A percentile compares a stretch with the other conserved stretches of the same genome.
Conservation (phyloP, 805 yeast species). For the Suhomyces xylopsoci region DNA sequence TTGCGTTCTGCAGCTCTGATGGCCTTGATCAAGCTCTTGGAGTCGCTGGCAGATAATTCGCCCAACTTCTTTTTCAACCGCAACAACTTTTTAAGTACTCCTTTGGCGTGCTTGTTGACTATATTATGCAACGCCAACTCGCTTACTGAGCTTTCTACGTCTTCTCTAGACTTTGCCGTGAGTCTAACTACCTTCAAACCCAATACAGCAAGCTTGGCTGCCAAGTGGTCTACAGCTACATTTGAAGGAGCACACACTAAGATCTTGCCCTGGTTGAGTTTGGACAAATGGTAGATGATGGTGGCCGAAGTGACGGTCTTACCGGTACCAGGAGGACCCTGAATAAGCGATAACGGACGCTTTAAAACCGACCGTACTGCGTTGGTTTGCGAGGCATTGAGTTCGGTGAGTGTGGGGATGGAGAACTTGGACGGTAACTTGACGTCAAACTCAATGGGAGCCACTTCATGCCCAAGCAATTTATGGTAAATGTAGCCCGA, state of each 20-base stretch:
- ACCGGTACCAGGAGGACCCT: constrained; percentile 94
- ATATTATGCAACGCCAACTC: constrained; percentile 56
- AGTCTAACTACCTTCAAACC: constrained; percentile 79
- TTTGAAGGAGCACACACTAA: constrained; percentile 95
- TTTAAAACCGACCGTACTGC: constrained; percentile 71
- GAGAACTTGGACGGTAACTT: constrained; percentile 61
- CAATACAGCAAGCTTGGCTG: constrained; percentile 63
- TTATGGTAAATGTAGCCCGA: constrained; percentile 74
- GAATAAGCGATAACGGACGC: constrained; percentile 76
- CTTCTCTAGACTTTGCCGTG: constrained; percentile 76
- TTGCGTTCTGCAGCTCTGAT: constrained; percentile 48
- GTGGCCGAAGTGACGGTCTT: constrained; percentile 93
- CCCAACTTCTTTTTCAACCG: constrained; percentile 63
- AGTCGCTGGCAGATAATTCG: constrained; percentile 59
- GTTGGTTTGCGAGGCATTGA: constrained; percentile 74
- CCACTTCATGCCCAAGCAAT: constrained; percentile 76
- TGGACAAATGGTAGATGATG: constrained; percentile 71
- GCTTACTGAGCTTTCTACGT: constrained; percentile 63
- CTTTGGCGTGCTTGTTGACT: constrained; percentile 48
- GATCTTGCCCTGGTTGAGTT: constrained; percentile 58
- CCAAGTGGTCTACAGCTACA: constrained; percentile 90
- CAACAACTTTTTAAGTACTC: constrained; percentile 56
- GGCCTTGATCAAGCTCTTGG: constrained; percentile 40
- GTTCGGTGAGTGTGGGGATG: constrained; percentile 61
- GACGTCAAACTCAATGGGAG: constrained; percentile 57